Evolutionary conservation across 805 yeast species (phyloP).

Genomic region (Candida boleticola): DNA sequence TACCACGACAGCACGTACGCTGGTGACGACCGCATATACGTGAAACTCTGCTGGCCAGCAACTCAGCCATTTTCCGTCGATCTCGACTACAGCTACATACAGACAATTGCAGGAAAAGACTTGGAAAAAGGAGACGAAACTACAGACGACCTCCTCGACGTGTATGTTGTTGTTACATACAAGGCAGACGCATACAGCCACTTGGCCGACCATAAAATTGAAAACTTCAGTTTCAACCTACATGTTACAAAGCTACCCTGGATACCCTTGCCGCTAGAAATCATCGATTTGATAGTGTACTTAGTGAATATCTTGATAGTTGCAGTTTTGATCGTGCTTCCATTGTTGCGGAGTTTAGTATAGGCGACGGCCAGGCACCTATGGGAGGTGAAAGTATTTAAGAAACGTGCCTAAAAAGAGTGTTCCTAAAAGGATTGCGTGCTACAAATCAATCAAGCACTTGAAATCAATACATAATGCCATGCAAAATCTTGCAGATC

Average conservation of each 20-base stretch:
- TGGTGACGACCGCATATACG: constrained; percentile 23
- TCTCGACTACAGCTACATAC: constrained; percentile 21
- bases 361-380: no score
- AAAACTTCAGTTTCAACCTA: constrained; percentile 20
- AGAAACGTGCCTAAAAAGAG: no score
- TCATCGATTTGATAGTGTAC: constrained; percentile 25
- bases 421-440: no score
- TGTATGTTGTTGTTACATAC: constrained; percentile 23
- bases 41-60: constrained; percentile 40
- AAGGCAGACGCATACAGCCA: constrained; percentile 19
- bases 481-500: no score
- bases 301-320: constrained; percentile 24
- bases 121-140: neutral
- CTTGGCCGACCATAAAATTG: constrained; percentile 5
- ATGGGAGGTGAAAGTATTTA: no score
- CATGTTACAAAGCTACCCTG: constrained; percentile 27
- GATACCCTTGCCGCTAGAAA: constrained; percentile 34
- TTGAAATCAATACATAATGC: no score
- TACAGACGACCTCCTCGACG: constrained; percentile 12
- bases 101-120: constrained; percentile 8
- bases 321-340: constrained; percentile 8
- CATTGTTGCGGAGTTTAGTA: constrained; percentile 5
- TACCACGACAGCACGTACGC: constrained; percentile 24
- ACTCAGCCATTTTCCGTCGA: constrained; percentile 24
- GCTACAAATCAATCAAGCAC: no score